Base-by-base conservation (phyloP, 257 asterid species). In the Asclepias syriaca region DNA sequence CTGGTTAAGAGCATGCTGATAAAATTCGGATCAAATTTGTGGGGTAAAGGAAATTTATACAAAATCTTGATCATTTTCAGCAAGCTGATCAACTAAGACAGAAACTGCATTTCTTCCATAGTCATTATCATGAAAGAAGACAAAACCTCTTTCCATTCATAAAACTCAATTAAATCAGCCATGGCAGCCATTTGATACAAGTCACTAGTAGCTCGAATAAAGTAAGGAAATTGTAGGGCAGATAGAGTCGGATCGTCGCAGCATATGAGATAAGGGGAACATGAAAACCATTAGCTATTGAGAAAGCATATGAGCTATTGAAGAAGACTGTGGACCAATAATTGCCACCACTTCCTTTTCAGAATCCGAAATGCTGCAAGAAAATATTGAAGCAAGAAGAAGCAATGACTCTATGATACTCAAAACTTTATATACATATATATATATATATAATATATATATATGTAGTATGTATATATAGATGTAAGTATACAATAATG, bases 301-400 rank as follows among this genome's bases (percentile, higher is more conserved):
- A 72, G 93, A 82, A 29, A 92, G 74, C 59, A 86, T 81, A 72
- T 92, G 98, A 69, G 96, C 96, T 8, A 92, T 86, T 29, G 85
- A 83, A 11, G 98, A 92, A 49, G 98, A 92, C 61, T 92, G 95
- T 50, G 93, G 97, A 7, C 98, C 98, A 55, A 92, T 86, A 40
- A 92, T 79, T 64, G 97, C 92, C 53, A 92, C 83, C 51, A 83
- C 84, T 55, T 88, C 93, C 0, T 84, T 85, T 84, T 88, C 95
- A 69, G 78, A 40, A 78, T 74, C 81, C 75, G 83, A 74, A 81
- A 78, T 21, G 79, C 85, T 81, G 85, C 50, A 53, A 27, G 15
- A 69, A 43, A 56, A 63, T 51, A 27, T 54, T 60, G 13, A 68
- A 49, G 69, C 69, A 70, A 69, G 48, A 65, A 14, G 27, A 63